These are phyloP conservation scores for Mycena metata DNA, from an alignment of 768 basidiomycete species.

Conservation along the genomic window DNA sequence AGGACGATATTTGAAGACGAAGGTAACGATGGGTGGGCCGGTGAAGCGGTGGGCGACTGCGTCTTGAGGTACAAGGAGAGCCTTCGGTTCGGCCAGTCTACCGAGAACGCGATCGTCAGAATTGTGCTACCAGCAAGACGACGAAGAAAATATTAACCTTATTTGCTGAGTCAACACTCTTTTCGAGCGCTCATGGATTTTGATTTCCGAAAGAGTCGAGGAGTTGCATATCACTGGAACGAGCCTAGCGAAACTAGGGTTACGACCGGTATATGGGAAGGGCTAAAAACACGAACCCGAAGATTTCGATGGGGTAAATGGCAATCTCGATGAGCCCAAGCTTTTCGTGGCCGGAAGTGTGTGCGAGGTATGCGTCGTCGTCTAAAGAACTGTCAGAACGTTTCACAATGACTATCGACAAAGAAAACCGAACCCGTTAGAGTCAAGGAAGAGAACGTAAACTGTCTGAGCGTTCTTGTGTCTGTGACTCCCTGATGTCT, in stretches of 20 bases:
- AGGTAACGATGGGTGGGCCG: conserved; percentile 26
- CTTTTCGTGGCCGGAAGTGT: not conserved
- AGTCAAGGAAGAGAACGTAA: conserved; percentile 18
- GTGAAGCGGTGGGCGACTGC: conserved; percentile 18
- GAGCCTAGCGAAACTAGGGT: too few species aligned
- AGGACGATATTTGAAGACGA: conserved; percentile 32
- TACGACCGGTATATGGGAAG: too few species aligned
- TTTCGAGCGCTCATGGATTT: conserved; percentile 30
- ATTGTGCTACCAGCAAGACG: not conserved
- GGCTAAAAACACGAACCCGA: not conserved
- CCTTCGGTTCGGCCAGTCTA: conserved; percentile 24
- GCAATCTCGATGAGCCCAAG: conserved; percentile 20
- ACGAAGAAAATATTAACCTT: not conserved
- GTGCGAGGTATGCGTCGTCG: conserved; percentile 23
- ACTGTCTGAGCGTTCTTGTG: conserved; percentile 16
- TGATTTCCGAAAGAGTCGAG: conserved; percentile 21
- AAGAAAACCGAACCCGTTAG: not conserved
- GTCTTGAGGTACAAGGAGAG: not conserved
- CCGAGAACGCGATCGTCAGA: not conserved
- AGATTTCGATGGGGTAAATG: conserved; percentile 21
- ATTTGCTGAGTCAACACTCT: conserved; percentile 18
- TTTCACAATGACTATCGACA: not conserved
- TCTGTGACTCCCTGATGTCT: conserved; percentile 21
- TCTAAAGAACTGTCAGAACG: conserved; percentile 4
- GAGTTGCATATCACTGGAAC: not conserved